A percentile compares a stretch with the other conserved stretches of the same genome.
phyloP scores from a whole-genome alignment of 2,329 filamentous ascomycete species.

The Aspergillus tubingensis region DNA sequence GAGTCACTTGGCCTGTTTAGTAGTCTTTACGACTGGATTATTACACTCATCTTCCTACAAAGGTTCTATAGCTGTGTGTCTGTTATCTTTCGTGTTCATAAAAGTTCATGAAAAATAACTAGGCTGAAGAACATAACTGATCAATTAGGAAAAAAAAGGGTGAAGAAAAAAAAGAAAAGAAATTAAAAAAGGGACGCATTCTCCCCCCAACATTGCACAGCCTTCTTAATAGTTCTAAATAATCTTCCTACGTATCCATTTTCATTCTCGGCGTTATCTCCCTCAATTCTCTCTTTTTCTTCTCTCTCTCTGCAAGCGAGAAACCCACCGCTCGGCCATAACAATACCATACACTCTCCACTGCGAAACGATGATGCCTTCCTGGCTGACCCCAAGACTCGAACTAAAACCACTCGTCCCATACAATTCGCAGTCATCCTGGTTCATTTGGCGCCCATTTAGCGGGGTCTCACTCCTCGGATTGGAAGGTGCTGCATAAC shows the following conservation, averaged over 20 bases:
- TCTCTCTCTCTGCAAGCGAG: not conserved
- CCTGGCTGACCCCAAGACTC: not conserved
- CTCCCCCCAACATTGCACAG: not conserved
- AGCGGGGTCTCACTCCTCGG: not conserved
- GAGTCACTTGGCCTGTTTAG: not conserved
- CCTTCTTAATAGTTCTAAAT: not conserved
- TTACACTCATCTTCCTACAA: no score
- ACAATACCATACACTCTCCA: slow-evolving; percentile 12
- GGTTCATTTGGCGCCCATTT: not conserved
- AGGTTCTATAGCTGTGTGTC: no score
- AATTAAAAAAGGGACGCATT: not conserved
- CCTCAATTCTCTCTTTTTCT: not conserved
- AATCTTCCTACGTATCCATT: not conserved
- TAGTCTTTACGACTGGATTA: no score
- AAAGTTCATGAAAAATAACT: not conserved
- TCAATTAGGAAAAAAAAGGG: not conserved
- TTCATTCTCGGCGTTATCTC: not conserved
- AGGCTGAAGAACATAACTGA: not conserved
- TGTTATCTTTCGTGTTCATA: not conserved
- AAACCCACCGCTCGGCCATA: slow-evolving; percentile 1
- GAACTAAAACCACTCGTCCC: not conserved
- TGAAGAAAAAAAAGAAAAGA: not conserved
- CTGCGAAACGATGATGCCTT: slow-evolving; percentile 16
- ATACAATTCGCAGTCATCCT: not conserved
- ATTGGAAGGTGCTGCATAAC: not conserved